These are phyloP conservation scores for Metschnikowia hibisci DNA, from an alignment of 805 yeast species.

Conservation along the genomic window DNA sequence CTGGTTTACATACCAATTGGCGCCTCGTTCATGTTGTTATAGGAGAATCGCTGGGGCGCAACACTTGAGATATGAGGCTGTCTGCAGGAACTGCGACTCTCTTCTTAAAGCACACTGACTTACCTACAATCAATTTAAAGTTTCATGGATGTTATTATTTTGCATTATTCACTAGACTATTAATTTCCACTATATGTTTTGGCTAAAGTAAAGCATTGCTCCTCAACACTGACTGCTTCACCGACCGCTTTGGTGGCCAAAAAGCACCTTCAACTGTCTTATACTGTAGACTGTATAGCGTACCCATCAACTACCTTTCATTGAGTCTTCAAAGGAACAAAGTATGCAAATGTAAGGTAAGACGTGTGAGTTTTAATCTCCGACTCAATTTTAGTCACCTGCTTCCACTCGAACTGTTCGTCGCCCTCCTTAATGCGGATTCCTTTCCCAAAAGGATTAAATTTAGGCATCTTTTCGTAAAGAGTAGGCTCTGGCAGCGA, in stretches of 20 bases:
- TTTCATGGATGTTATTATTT: too few relatives aligned
- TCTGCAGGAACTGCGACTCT: conserved; percentile 4
- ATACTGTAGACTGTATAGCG: too few relatives aligned
- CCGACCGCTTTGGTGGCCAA: too few relatives aligned
- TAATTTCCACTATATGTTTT: too few relatives aligned
- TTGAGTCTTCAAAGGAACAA: conserved; percentile 17
- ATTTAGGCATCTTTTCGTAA: conserved; percentile 22
- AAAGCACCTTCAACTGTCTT: too few relatives aligned
- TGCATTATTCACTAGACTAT: too few relatives aligned
- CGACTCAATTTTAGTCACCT: conserved; percentile 77
- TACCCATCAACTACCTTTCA: too few relatives aligned
- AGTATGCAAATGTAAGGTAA: conserved; percentile 83
- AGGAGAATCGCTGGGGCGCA: conserved; percentile 12
- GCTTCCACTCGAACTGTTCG: conserved; percentile 68
- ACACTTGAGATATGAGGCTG: conserved; percentile 8
- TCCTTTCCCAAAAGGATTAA: conserved; percentile 93
- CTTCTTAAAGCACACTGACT: too few relatives aligned
- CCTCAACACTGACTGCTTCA: too few relatives aligned
- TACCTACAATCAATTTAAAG: too few relatives aligned
- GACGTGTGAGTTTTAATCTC: conserved; percentile 94
- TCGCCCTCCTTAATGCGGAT: conserved; percentile 85
- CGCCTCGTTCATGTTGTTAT: conserved; percentile 15
- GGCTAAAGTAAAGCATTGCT: too few relatives aligned
- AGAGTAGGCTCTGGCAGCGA: conserved; percentile 8
- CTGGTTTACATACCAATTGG: conserved; percentile 18